Evolutionary conservation across 345 rosid species (phyloP).

Genomic region (Trapa incisa): DNA sequence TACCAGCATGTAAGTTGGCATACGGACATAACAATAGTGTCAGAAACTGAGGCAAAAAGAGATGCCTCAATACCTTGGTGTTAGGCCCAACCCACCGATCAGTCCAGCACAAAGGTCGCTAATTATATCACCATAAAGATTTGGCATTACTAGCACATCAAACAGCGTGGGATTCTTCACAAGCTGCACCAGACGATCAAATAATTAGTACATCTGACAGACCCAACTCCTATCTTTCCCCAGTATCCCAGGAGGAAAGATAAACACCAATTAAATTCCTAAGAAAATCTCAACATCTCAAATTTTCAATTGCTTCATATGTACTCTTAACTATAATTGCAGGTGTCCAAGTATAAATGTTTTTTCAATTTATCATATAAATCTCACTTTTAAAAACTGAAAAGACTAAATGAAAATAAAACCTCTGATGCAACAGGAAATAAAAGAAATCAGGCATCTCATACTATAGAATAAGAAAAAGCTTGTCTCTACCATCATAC

Average conservation of each 20-base stretch:
- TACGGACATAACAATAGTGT: background rate
- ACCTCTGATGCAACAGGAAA: background rate
- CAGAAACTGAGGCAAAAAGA: background rate
- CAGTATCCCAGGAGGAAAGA: background rate
- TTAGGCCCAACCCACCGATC: conserved; percentile 14
- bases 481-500: conserved; percentile 74
- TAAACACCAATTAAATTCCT: background rate
- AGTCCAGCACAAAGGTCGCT: conserved; percentile 76
- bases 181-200: conserved; percentile 43
- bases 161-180: conserved; percentile 94
- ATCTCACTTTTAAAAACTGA: background rate
- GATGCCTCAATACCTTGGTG: conserved; percentile 8
- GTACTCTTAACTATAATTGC: background rate
- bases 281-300: background rate
- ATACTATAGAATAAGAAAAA: background rate
- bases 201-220: conserved; percentile 5
- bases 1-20: background rate
- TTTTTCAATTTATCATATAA: background rate
- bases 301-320: background rate
- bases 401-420: background rate
- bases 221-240: background rate
- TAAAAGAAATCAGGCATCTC: background rate
- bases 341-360: background rate
- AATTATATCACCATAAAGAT: conserved; percentile 96
- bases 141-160: conserved; percentile 99